These are phyloP conservation scores for Spergularia azorica DNA, from an alignment of 179 eudicot species.

Conservation along the genomic window DNA sequence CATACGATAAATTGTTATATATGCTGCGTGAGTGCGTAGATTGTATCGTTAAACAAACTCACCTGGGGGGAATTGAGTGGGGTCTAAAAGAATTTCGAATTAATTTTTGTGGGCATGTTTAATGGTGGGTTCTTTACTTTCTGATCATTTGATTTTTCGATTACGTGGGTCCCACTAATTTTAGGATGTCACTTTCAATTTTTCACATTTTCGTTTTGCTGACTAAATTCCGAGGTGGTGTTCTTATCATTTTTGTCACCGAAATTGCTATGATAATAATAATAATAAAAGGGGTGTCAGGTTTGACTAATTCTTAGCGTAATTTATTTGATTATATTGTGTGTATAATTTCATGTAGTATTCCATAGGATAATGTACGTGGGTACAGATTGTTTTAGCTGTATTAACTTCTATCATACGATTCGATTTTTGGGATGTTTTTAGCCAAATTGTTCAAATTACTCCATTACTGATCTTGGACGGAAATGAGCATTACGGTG, in stretches of 20 bases:
- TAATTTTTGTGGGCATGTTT: no score
- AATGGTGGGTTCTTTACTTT: no score
- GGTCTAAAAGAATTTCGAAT: no score
- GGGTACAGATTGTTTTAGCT: conserved; percentile 11
- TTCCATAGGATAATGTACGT: conserved; percentile 1
- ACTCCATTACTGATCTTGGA: conserved; percentile 12
- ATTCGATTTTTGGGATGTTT: neutral
- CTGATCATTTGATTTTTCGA: no score
- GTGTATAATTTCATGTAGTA: conserved; percentile 7
- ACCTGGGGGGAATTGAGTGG: no score
- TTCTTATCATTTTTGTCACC: conserved; percentile 2
- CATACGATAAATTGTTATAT: no score
- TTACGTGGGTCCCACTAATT: no score
- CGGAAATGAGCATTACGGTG: neutral
- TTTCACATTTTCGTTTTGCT: no score
- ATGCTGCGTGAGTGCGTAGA: no score
- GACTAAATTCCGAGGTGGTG: neutral
- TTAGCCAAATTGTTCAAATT: no score
- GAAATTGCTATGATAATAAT: neutral
- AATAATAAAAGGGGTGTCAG: neutral
- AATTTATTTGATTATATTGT: neutral
- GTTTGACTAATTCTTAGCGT: conserved; percentile 7
- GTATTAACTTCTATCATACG: neutral
- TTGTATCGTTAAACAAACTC: no score
- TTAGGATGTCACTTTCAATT: no score